Evolutionary conservation across 192 early-diverging fungal genomes (phyloP), one percentile per base, ranked within the genome.

Genomic region (Phycomyces blakesleeanus): DNA sequence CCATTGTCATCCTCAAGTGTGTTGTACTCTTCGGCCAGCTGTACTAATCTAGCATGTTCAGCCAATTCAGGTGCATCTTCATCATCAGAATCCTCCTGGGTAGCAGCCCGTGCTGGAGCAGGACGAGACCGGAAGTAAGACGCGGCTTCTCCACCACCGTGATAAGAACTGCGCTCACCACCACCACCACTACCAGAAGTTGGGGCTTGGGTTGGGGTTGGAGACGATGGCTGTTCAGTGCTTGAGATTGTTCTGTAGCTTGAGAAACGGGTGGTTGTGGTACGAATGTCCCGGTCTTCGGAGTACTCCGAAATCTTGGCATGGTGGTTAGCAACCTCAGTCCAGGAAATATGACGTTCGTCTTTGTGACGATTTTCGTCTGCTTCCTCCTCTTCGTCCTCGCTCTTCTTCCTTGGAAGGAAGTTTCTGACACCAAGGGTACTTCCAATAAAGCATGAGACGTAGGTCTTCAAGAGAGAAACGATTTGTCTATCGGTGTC

Each of bases 401-500:
- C n/a, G n/a, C n/a, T n/a, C n/a, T 40, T 26, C 5, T 38, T 18
- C 11, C 57, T 16, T 25, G n/a, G 18, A 7, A 66, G 57, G 26
- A 55, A 61, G 21, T 26, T 22, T 7, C 26, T 63, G 18, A 57
- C 29, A 38, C 60, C 67, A 10, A 69, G 38, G 29, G 59, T 51
- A 20, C 51, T 52, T 11, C 47, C 59, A 51, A 69, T 63, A 41
- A 69, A 63, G 37, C 54, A 56, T 2, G 60, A 27, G 20, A 69
- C 53, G 12, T 63, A 53, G 15, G 59, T 40, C 29, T 69, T 51
- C 16, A 69, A 60, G 21, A 69, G 40, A 11, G 44, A 24, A 8
- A 69, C 29, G 8, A 62, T 54, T 25, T 63, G 59, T 47, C 62
- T 69, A 51, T 69, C 67, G 0, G 42, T 39, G 3, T 59, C 67